Conservation (phyloP, 164 flowering plant genomes). For the Stephania yunnanensis region DNA sequence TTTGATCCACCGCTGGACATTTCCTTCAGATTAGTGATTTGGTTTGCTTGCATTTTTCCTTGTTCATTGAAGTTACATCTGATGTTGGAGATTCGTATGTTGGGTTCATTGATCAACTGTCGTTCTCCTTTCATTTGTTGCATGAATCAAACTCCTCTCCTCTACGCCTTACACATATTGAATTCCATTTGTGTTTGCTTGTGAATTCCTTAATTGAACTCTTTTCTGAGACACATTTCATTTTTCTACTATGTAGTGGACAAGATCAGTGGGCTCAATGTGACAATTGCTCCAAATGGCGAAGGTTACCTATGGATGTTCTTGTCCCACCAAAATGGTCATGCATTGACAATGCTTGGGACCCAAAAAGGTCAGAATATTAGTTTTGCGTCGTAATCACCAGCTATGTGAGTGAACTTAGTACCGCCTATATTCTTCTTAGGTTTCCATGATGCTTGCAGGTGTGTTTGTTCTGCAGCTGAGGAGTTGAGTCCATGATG, state of each 20-base stretch:
- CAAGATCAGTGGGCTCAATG: slow-evolving; percentile 95
- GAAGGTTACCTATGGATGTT: slow-evolving; percentile 71
- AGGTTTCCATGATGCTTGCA: slow-evolving; percentile 19
- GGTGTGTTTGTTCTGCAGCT: slow-evolving; percentile 70
- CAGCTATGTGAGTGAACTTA: background rate
- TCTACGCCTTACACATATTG: background rate
- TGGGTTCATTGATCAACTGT: slow-evolving; percentile 21
- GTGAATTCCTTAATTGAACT: background rate
- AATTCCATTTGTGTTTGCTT: slow-evolving; percentile 4
- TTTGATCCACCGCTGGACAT: background rate
- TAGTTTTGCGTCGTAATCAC: background rate
- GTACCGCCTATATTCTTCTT: background rate
- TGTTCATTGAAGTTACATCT: too few relatives aligned
- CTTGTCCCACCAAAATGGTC: slow-evolving; percentile 82
- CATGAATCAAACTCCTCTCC: background rate
- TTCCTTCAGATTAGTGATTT: background rate
- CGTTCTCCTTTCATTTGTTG: background rate
- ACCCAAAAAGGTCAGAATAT: slow-evolving; percentile 49
- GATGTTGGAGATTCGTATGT: background rate
- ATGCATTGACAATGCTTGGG: slow-evolving; percentile 82
- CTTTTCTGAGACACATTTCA: background rate
- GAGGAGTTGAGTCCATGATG: slow-evolving; percentile 62
- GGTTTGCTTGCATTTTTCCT: background rate
- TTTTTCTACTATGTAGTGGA: slow-evolving; percentile 37
- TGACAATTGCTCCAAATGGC: slow-evolving; percentile 88